Evolutionary conservation across 345 rosid species (phyloP).

Genomic region (Syzygium grande): DNA sequence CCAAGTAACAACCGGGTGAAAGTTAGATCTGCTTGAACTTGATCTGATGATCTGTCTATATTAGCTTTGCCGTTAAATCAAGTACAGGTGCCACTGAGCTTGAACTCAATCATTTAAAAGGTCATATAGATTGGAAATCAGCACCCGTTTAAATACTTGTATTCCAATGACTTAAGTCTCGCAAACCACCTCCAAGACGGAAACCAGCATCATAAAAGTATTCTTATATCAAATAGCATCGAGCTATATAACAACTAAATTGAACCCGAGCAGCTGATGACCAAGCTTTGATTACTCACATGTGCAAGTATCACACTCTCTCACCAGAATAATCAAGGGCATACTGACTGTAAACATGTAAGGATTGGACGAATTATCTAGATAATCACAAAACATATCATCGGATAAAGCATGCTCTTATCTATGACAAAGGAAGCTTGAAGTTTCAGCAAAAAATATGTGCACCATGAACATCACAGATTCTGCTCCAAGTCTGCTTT

Average conservation of each 20-base stretch:
- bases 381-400: not conserved
- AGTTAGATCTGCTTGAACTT: not conserved
- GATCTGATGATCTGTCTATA: not conserved
- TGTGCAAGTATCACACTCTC: not conserved
- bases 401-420: not conserved
- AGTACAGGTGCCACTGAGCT: not conserved
- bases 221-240: not conserved
- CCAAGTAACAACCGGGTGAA: not conserved
- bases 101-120: not conserved
- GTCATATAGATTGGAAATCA: not conserved
- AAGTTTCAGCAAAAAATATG: not conserved
- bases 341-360: not conserved
- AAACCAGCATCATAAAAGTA: not conserved
- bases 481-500: constrained; percentile 8
- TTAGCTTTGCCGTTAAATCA: not conserved
- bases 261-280: not conserved
- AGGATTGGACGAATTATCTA: not conserved
- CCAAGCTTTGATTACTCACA: not conserved
- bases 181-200: not conserved
- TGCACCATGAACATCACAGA: not conserved
- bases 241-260: not conserved
- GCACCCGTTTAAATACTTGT: not conserved
- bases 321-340: not conserved
- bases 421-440: not conserved
- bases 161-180: not conserved